Evolutionary conservation across 2,329 filamentous ascomycete species (phyloP), one percentile per base, ranked within the genome.

Genomic region (Epichloe coenophiala): DNA sequence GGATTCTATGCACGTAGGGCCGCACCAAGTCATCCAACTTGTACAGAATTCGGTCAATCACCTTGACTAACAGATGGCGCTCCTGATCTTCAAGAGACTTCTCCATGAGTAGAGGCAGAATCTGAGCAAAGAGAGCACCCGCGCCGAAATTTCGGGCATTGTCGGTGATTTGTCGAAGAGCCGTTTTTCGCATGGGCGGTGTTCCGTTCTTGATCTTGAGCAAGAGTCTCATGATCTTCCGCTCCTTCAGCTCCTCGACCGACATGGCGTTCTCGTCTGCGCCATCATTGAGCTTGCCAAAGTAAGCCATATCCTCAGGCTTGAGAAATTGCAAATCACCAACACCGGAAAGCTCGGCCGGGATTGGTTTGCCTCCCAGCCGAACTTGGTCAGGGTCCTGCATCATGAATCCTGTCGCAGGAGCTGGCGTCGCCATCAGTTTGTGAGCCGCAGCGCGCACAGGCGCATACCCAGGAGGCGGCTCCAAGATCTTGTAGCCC

Each of bases 201-300:
- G 93, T 97, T 61, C 93, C 93, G 65, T 98, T 98, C 78, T 98
- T 98, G 74, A 98, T 91, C 71, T 98, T 98, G 51, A 98, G 77
- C 44, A 98, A 74, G 50, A 98, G 72, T 58, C 93, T 79, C 93
- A 98, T 97, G 63, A 98, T 98, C 71, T 98, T 98, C 55, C 93
- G 80, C 69, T 98, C 91, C 69, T 98, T 97, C 48, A 98, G 71
- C 62, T 98, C 91, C 46, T 98, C 93, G 9, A 98, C 89, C 19
- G 84, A 90, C 69, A 98, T 80, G 21, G 82, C 77, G 59, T 91
- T 94, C 69, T 98, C 93, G 59, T 97, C 89, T 27, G 85, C 86
- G 38, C 88, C 89, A 63, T 98, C 93, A 21, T 95, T 91, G 40
- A 98, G 79, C 72, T 98, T 97, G 53, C 91, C 90, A 62, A 98